phyloP scores from a whole-genome alignment of 805 yeast species.

The Candida hungchunana region DNA sequence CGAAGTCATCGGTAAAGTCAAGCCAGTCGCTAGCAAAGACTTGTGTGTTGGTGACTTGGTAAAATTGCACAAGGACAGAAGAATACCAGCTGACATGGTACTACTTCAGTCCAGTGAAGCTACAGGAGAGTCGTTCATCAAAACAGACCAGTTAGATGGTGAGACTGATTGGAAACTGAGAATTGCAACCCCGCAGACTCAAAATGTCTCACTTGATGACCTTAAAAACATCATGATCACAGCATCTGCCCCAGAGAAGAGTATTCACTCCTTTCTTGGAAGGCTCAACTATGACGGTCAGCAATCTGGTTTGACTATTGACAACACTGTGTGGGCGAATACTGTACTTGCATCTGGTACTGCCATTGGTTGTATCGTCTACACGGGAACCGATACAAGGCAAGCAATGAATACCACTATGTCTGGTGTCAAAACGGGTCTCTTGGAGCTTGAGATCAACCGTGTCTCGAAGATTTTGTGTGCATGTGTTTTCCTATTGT shows the following conservation, averaged over 20 bases:
- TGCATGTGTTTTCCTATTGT: constrained; percentile 74
- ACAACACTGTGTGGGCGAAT: constrained; percentile 96
- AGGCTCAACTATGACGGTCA: constrained; percentile 56
- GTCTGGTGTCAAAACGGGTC: constrained; percentile 83
- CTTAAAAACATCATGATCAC: constrained; percentile 52
- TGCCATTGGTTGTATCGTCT: constrained; percentile 81
- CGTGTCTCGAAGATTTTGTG: constrained; percentile 83
- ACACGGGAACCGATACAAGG: constrained; percentile 91
- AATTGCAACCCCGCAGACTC: constrained; percentile 72
- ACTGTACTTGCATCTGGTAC: constrained; percentile 94
- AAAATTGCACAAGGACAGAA: constrained; percentile 67
- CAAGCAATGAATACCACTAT: constrained; percentile 91
- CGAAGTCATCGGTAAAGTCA: constrained; percentile 54
- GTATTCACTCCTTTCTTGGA: constrained; percentile 80
- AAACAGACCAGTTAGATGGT: constrained; percentile 97
- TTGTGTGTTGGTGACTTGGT: constrained; percentile 86
- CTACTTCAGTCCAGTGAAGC: constrained; percentile 77
- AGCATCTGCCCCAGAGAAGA: constrained; percentile 78
- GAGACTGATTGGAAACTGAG: constrained; percentile 98
- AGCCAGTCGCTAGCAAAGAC: constrained; percentile 49
- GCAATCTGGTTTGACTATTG: constrained; percentile 68
- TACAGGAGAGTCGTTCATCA: constrained; percentile 85
- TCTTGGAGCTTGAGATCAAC: constrained; percentile 88
- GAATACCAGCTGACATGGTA: constrained; percentile 93
- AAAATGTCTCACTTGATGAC: constrained; percentile 47